phyloP scores from a whole-genome alignment of 306 rosid species.

The Alnus glutinosa region DNA sequence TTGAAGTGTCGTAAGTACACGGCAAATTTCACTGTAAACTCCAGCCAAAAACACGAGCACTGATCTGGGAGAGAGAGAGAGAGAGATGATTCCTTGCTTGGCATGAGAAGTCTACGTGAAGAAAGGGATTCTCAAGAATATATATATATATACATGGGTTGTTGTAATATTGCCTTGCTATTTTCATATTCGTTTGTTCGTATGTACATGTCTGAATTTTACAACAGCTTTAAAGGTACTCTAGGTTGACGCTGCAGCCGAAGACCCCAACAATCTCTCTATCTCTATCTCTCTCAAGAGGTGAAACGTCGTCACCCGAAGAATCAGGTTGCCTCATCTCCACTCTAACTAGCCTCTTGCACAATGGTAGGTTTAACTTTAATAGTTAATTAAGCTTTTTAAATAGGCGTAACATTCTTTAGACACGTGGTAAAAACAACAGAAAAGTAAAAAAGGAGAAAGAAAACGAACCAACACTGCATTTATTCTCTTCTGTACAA shows the following conservation, averaged over 20 bases:
- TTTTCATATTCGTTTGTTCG: conserved; percentile 25
- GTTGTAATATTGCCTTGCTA: not conserved
- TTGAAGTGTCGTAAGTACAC: not conserved
- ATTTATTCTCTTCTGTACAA: conserved; percentile 30
- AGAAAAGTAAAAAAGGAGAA: not conserved
- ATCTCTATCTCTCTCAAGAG: conserved; percentile 42
- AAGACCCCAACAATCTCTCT: conserved; percentile 35
- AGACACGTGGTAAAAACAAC: not conserved
- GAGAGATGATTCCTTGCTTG: conserved; percentile 40
- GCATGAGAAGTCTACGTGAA: conserved; percentile 45
- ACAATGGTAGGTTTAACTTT: not conserved
- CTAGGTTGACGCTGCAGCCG: conserved; percentile 73
- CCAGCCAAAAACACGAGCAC: not conserved
- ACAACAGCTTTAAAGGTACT: conserved; percentile 62
- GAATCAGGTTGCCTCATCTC: conserved; percentile 67
- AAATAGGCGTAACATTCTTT: not conserved
- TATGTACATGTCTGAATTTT: conserved; percentile 37
- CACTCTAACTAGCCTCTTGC: conserved; percentile 58
- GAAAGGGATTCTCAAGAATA: conserved; percentile 37
- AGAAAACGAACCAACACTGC: not conserved
- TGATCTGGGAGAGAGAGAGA: not conserved
- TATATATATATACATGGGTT: not conserved
- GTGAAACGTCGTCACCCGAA: conserved; percentile 68
- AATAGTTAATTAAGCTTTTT: conserved; percentile 10
- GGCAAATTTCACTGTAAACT: not conserved